These are phyloP conservation scores for Penicillium sp. DNA, from an alignment of 2,329 filamentous ascomycete genomes.

Conservation along the genomic window DNA sequence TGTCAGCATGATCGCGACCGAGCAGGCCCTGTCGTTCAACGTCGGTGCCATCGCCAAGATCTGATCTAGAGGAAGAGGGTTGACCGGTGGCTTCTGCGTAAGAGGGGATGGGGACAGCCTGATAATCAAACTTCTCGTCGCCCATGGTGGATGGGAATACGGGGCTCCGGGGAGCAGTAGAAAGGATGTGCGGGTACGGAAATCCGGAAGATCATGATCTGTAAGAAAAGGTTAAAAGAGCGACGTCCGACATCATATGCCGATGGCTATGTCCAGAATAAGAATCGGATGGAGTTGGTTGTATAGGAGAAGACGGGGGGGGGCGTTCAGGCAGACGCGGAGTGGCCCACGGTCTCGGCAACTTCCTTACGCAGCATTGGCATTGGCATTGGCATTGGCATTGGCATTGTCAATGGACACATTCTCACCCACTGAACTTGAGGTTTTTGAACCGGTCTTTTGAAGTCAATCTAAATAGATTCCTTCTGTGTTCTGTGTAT, in stretches of 20 bases:
- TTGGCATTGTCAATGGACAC: not conserved
- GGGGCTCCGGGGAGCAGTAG: conserved; percentile 35
- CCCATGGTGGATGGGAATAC: conserved; percentile 36
- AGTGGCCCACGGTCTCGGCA: conserved; percentile 11
- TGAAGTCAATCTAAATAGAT: no score
- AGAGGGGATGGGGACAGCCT: conserved; percentile 70
- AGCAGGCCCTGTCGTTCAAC: conserved; percentile 38
- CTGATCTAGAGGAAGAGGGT: conserved; percentile 23
- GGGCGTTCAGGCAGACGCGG: conserved; percentile 7
- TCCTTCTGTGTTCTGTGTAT: no score
- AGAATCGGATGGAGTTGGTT: conserved; percentile 11
- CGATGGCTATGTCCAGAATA: conserved; percentile 2
- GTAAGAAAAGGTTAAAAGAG: conserved; percentile 30
- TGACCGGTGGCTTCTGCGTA: conserved; percentile 69
- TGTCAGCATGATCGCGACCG: conserved; percentile 38
- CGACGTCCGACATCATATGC: conserved; percentile 32
- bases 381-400: not conserved
- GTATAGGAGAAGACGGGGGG: conserved; percentile 3
- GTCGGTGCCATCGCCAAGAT: conserved; percentile 46
- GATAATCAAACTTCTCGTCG: conserved; percentile 59
- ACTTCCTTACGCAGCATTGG: conserved; percentile 10
- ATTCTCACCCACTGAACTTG: not conserved
- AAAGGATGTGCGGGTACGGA: conserved; percentile 30
- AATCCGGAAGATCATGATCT: conserved; percentile 43
- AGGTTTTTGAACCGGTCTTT: not conserved